Evolutionary conservation across 768 basidiomycete genomes (phyloP).

Genomic region (Agrocybe praecox): DNA sequence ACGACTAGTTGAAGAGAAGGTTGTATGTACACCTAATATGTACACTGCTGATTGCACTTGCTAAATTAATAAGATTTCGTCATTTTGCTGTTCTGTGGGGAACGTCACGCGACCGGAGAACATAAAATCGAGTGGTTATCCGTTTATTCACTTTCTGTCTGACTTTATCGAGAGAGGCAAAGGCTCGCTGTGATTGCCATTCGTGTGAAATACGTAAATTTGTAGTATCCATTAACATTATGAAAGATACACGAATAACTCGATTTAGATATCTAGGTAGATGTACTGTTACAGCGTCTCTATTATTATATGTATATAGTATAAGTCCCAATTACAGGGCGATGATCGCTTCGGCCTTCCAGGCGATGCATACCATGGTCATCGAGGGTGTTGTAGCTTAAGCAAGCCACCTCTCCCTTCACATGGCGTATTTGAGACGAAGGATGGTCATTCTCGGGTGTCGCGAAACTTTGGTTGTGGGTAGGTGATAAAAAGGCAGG

Average conservation of each 20-base stretch:
- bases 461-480: conserved; percentile 15
- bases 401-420: conserved; percentile 73
- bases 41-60: too few species aligned
- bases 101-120: too few species aligned
- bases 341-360: conserved; percentile 81
- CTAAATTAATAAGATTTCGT: too few species aligned
- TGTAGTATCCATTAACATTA: too few species aligned
- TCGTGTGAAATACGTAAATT: too few species aligned
- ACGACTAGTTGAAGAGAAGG: conserved; percentile 9
- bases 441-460: conserved; percentile 5
- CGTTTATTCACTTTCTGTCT: too few species aligned
- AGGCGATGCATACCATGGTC: conserved; percentile 75
- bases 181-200: too few species aligned
- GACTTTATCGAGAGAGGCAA: too few species aligned
- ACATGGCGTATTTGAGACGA: conserved; percentile 30
- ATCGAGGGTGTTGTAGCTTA: conserved; percentile 73
- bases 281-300: background rate
- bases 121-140: too few species aligned
- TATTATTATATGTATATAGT: conserved; percentile 56
- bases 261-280: background rate
- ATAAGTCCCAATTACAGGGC: conserved; percentile 84
- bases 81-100: too few species aligned
- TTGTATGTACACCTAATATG: conserved; percentile 1
- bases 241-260: background rate
- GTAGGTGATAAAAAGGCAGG: conserved; percentile 48